These are phyloP conservation scores for Lithocarpus polystachyus DNA, from an alignment of 306 rosid species.

Conservation along the genomic window DNA sequence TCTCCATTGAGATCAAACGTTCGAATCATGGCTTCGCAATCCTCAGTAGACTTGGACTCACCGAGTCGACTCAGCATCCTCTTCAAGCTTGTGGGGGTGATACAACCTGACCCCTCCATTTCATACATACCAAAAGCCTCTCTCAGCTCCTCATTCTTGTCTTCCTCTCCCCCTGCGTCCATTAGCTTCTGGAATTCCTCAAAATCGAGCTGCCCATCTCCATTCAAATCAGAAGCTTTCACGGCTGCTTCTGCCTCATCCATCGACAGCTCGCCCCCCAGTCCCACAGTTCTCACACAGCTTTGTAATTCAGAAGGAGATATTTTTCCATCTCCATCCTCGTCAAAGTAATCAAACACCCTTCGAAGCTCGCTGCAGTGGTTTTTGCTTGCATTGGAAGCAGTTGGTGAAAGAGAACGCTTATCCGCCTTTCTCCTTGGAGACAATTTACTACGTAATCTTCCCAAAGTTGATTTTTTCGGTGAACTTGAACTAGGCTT, in stretches of 20 bases:
- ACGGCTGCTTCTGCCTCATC: constrained; percentile 33
- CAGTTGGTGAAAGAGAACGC: not conserved
- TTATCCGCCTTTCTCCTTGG: not conserved
- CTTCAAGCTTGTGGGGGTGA: constrained; percentile 31
- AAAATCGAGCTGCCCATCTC: constrained; percentile 33
- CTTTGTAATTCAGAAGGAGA: constrained; percentile 35
- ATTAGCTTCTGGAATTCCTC: constrained; percentile 33
- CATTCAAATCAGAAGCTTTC: constrained; percentile 23
- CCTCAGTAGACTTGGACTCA: constrained; percentile 17
- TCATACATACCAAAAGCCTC: constrained; percentile 35
- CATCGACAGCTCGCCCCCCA: constrained; percentile 24
- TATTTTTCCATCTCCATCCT: constrained; percentile 34
- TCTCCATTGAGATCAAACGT: constrained; percentile 35
- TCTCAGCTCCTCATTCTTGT: constrained; percentile 23
- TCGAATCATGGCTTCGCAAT: constrained; percentile 29
- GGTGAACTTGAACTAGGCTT: not conserved
- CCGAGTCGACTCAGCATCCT: constrained; percentile 30
- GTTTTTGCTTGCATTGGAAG: not conserved
- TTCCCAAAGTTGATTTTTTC: not conserved
- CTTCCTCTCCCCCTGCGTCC: constrained; percentile 17
- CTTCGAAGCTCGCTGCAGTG: not conserved
- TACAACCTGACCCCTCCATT: constrained; percentile 27
- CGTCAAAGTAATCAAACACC: constrained; percentile 32
- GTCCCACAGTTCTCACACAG: constrained; percentile 13
- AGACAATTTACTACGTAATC: not conserved